Base-by-base conservation (phyloP, 2,329 filamentous ascomycete species). In the Lojkania enalia region DNA sequence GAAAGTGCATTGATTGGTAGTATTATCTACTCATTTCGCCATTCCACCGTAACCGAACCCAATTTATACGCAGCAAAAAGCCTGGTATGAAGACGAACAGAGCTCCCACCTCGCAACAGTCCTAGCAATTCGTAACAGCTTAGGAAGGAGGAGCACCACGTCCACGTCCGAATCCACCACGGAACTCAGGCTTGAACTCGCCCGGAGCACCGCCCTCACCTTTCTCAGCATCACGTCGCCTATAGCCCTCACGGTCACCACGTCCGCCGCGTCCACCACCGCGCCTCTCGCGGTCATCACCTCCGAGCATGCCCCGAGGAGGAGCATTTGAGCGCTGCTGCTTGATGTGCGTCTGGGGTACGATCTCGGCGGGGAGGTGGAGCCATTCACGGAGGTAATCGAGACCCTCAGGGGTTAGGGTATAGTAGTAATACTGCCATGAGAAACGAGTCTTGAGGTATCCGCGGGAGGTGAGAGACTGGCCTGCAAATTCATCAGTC, bases 381-480 rank as follows among this genome's bases (percentile, higher is more conserved):
- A 99, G 91, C 94, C 94, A 99, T 84, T 99, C 94, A 75, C 94
- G 92, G 77, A 99, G 91, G 85, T 99, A 99, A 83, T 97, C 92
- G 76, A 99, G 92, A 80, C 94, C 94, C 84, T 97, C 91, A 73
- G 91, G 89, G 76, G 92, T 96, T 78, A 99, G 87, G 78, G 94
- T 96, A 87, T 99, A 99, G 88, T 99, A 99, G 87, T 97, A 72
- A 58, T 64, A 71, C 53, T 72, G 70, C 70, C 70, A 72, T 47
- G 90, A 96, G 88, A 99, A 99, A 79, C 95, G 94, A 69, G 94
- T 99, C 89, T 99, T 99, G 80, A 99, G 85, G 79, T 89, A 97
- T 75, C 92, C 92, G 76, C 94, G 92, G 67, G 91, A 96, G 81
- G 86, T 95, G 73, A 99, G 86, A 60, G 94, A 99, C 83, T 99